Base-by-base conservation (phyloP, 257 asterid genomes). In the Sherardia arvensis region DNA sequence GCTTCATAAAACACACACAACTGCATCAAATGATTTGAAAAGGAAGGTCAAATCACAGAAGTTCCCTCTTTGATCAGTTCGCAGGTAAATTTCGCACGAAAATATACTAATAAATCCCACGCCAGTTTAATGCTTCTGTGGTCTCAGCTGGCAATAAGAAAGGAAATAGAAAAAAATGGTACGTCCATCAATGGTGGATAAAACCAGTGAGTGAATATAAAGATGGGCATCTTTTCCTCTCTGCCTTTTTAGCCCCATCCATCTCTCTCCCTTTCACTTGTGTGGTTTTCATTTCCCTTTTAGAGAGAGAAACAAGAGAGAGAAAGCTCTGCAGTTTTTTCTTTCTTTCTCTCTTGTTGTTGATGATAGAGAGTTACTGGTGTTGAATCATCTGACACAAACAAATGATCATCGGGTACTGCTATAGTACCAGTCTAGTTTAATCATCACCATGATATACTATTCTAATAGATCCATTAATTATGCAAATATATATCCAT, bases 21-120 rank as follows among this genome's bases (percentile, higher is more conserved):
- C 11, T 66, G 80, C 81, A 77, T 80, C 90, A 77, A 76, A 75
- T 80, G 83, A 78, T 82, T 83, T 84, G 78, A 75, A 83, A 75
- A 81, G 81, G 72, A 69, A 73, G 71, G 94, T 81, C 94, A 86
- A 85, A 83, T 78, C 90, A 87, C 38, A 68, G 61, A 62, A 73
- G 29, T 73, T 74, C 75, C 70, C 67, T 59, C 64, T 77, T 78
- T 82, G 73, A 80, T 77, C 81, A 53, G 62, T 74, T 78, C 74
- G 36, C 76, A 83, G 82, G 81, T 78, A 78, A 28, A 33, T 45
- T n/a, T 21, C 23, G 5, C 14, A 45, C 12, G n/a, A 4, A 18
- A 53, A 45, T 55, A 73, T 62, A 63, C 22, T 43, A 49, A 18
- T 49, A 49, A 49, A 49, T n/a, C 56, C 26, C 26, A 7, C 26